Conservation (phyloP, 768 basidiomycete genomes). For the Auriscalpium microsporum region DNA sequence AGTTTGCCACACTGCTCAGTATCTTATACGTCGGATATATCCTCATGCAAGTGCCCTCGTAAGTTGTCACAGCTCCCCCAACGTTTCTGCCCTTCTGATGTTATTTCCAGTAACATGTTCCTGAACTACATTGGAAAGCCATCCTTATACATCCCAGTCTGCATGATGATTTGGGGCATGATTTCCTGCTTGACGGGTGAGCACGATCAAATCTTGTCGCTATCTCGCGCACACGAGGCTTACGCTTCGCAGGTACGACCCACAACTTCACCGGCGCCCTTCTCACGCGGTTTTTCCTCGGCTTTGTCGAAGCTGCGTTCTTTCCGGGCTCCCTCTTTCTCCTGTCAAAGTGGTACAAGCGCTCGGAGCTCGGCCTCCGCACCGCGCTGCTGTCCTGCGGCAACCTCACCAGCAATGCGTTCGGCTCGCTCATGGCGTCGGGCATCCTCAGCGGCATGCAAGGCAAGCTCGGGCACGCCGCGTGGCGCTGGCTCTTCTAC, state of each 20-base stretch:
- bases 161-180: slow-evolving; percentile 67
- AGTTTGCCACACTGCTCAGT: slow-evolving; percentile 62
- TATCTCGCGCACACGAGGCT: background rate
- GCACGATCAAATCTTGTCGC: slow-evolving; percentile 3
- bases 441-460: slow-evolving; percentile 69
- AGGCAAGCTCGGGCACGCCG: slow-evolving; percentile 54
- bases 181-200: slow-evolving; percentile 34
- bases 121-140: slow-evolving; percentile 60
- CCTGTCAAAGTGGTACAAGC: slow-evolving; percentile 67
- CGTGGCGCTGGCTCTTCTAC: slow-evolving; percentile 79
- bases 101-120: slow-evolving; percentile 54
- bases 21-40: slow-evolving; percentile 68
- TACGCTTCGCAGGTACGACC: slow-evolving; percentile 6
- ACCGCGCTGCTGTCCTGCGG: slow-evolving; percentile 66
- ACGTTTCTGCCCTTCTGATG: background rate
- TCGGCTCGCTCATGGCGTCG: slow-evolving; percentile 71
- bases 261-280: slow-evolving; percentile 50
- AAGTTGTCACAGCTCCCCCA: slow-evolving; percentile 18
- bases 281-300: slow-evolving; percentile 66
- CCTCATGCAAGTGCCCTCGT: slow-evolving; percentile 75
- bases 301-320: slow-evolving; percentile 51
- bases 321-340: slow-evolving; percentile 62
- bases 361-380: slow-evolving; percentile 59
- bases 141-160: slow-evolving; percentile 55
- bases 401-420: slow-evolving; percentile 71